Evolutionary conservation across 2,329 filamentous ascomycete genomes (phyloP).

Genomic region (Grosmannia clavigera): DNA sequence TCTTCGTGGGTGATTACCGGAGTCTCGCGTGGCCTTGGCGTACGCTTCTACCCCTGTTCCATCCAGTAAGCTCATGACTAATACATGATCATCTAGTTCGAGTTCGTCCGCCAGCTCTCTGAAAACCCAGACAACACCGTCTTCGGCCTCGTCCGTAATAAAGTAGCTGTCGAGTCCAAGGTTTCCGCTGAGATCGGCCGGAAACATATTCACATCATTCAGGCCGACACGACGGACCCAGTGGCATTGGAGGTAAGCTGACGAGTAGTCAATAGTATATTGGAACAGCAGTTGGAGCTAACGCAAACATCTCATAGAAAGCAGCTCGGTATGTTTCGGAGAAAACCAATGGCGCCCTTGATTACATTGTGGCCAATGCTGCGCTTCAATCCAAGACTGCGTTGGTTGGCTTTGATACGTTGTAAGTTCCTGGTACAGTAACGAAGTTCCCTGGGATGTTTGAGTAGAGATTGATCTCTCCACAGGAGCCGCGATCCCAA

Average conservation of each 20-base stretch:
- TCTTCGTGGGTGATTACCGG: constrained; percentile 15
- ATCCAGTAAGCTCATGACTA: background rate
- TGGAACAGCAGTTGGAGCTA: background rate
- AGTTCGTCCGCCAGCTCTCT: constrained; percentile 33
- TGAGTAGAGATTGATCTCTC: background rate
- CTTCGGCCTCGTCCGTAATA: constrained; percentile 36
- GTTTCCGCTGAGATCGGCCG: constrained; percentile 26
- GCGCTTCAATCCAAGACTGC: constrained; percentile 19
- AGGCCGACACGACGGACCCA: constrained; percentile 28
- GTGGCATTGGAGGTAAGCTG: constrained; percentile 21
- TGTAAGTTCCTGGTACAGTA: background rate
- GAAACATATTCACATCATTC: constrained; percentile 32
- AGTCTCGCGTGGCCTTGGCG: constrained; percentile 13
- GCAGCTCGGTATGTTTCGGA: constrained; percentile 16
- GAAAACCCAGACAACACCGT: constrained; percentile 27
- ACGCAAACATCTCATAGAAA: constrained; percentile 9
- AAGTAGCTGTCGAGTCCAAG: constrained; percentile 29
- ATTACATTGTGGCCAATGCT: constrained; percentile 41
- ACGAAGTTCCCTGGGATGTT: background rate
- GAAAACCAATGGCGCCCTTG: constrained; percentile 27
- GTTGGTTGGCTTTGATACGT: constrained; percentile 8
- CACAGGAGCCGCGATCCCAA: constrained; percentile 19
- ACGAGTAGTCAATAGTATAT: background rate
- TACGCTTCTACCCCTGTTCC: constrained; percentile 6
- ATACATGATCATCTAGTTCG: constrained; percentile 25